A percentile compares a stretch with the other conserved stretches of the same genome.
phyloP scores from a whole-genome alignment of 163 green algal species.

The Volvox carteri region DNA sequence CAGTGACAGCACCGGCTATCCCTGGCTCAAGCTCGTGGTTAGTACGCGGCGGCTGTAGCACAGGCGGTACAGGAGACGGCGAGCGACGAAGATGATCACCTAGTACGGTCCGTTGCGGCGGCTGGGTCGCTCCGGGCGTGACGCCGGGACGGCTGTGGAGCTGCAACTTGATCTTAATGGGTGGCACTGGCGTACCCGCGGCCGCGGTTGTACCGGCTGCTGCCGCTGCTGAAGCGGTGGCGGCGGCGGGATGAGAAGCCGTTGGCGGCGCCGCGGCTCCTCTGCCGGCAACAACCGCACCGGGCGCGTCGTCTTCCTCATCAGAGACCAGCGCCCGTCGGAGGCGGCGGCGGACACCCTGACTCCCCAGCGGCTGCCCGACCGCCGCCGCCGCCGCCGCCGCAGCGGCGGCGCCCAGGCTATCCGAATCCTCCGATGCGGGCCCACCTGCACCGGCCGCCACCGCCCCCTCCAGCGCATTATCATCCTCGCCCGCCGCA shows the following conservation, averaged over 20 bases:
- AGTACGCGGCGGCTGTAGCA: background rate
- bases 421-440: background rate
- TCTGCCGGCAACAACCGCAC: background rate
- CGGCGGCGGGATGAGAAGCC: background rate
- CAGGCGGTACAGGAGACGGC: background rate
- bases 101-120: background rate
- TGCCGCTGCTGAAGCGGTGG: background rate
- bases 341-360: conserved; percentile 6
- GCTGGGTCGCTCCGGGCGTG: background rate
- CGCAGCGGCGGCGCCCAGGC: background rate
- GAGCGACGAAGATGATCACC: background rate
- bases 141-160: background rate
- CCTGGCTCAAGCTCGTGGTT: background rate
- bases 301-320: background rate
- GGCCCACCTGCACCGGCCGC: background rate
- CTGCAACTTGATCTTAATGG: conserved; percentile 37
- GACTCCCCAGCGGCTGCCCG: no score
- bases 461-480: background rate
- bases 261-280: background rate
- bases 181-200: no score
- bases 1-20: background rate
- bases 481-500: background rate
- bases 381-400: background rate
- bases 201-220: background rate
- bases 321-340: conserved; percentile 14